Base-by-base conservation (phyloP, 345 rosid genomes). In the Chamaenerion angustifolium region DNA sequence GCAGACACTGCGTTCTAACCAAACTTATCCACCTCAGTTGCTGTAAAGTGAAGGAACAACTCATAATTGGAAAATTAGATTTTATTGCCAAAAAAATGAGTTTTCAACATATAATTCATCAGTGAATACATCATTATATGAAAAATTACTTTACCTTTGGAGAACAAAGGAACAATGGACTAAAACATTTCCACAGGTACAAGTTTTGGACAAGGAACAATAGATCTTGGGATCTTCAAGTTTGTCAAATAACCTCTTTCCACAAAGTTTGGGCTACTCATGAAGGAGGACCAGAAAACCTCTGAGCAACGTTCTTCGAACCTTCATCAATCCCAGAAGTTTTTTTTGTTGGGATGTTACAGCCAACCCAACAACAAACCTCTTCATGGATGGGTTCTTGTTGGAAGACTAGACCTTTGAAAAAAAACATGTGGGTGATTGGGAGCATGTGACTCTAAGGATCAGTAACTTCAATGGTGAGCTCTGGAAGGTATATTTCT, bases 361-460 rank as follows among this genome's bases (percentile, higher is more conserved):
- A 19, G 40, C 51, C 66, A 62, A 40, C 59, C 66, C 14, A 56
- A 56, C 48, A 49, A 48, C 42, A 43, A 8, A 51, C 56, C 56
- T 9, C 61, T 51, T 42, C 59, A 44, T 4, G 61, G 61, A 3
- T 43, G 52, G 45, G 53, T 56, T 25, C 61, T 63, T 43, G 56
- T 25, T 14, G 60, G 45, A n/a, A 42, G 67, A 63, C 13, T 17
- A 42, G 45, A 48, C 16, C 12, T 19, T 11, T 16, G 60, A 49
- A 19, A 40, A n/a, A 56, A 42, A 62, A 17, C 66, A 62, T 14
- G 66, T 56, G 4, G 57, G 61, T 6, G 67, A 63, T 48, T 63
- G 67, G 61, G 67, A 63, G 57, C 67, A 63, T 27, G 31, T 63
- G 53, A 63, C 67, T 56, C 35, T 56, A 46, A 56, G 67, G 46